Percentiles rank a stretch among this genome's conserved stretches.
Conservation (phyloP, 192 early-diverging fungal species). For the Chytriomyces sp. region DNA sequence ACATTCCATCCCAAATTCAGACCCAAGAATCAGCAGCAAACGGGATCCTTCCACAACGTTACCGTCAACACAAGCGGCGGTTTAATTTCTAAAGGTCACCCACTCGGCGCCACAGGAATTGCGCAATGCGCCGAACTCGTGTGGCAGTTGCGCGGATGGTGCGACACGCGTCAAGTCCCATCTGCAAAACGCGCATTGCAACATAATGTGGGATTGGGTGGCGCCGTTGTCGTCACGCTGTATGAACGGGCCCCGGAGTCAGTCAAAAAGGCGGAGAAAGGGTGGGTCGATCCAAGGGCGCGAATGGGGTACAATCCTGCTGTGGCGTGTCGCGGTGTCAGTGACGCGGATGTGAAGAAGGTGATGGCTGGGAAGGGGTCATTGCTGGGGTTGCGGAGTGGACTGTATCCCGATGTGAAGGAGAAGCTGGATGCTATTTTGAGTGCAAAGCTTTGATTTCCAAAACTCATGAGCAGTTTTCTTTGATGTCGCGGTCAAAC, state of each 20-base stretch:
- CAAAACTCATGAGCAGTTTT: background rate
- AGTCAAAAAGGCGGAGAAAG: conserved; percentile 29
- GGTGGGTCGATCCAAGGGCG: conserved; percentile 34
- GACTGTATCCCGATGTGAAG: conserved; percentile 3
- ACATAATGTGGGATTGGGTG: conserved; percentile 77
- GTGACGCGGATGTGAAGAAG: conserved; percentile 60
- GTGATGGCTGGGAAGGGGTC: conserved; percentile 45
- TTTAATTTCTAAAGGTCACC: conserved; percentile 80
- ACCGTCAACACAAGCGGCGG: conserved; percentile 78
- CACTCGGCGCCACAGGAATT: conserved; percentile 76
- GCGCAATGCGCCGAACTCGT: conserved; percentile 70
- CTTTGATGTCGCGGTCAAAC: background rate
- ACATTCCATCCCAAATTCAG: conserved; percentile 37
- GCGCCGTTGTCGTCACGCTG: conserved; percentile 70
- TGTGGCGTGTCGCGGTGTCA: conserved; percentile 61
- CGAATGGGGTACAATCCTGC: conserved; percentile 55
- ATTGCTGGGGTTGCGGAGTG: conserved; percentile 13
- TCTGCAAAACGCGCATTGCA: conserved; percentile 70
- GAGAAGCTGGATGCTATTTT: background rate
- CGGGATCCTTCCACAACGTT: background rate
- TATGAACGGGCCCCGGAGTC: conserved; percentile 52
- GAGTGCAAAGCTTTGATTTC: conserved; percentile 9
- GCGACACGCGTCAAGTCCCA: conserved; percentile 70
- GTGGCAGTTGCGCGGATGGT: conserved; percentile 57
- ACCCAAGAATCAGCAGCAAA: conserved; percentile 21